Evolutionary conservation across 176 grass and related monocot species (phyloP), one percentile per base, ranked within the genome.

Genomic region (Triticum urartu): DNA sequence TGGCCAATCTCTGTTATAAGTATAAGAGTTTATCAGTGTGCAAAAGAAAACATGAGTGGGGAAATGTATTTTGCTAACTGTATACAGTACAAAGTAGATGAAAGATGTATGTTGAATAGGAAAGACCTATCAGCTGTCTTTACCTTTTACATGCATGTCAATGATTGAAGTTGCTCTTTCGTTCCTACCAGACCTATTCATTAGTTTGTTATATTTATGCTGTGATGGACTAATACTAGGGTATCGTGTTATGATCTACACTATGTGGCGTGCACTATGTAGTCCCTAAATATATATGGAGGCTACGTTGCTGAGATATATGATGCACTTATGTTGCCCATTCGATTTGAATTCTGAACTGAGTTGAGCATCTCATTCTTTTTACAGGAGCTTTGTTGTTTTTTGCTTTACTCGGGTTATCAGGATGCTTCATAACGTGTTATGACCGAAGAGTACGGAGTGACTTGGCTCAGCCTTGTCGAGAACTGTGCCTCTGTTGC

Each of bases 341-440:
- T 59, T 6, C 0, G 30, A 63, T 81, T 87, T 81, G 33, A 71
- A 21, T 82, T 58, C 14, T 84, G 56, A 65, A 81, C 34, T 81
- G 20, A 43, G 81, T 30, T 35, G 11, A 68, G 35, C 32, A 43
- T 43, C 26, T 32, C 18, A 43, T 88, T 67, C 18, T 32, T 38
- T 32, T 78, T 92, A 54, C 90, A 99, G 97, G 94, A 60, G 97
- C 97, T 11, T 85, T 99, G 22, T 87, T 96, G 43, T 99, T 99
- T 89, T 99, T 99, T 87, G 92, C 92, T 68, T 83, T 99, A 56
- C 89, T 99, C 74, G 97, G 97, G 20, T 89, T 99, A 75, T 99
- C 92, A 10, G 97, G 97, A 87, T 99, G 97, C 85, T 94, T 99
- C 68, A 91, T 99, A 92, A 99, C 97, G 22, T 99, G 97, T 81